Evolutionary conservation across 1,284 basidiomycete species (phyloP).

Genomic region (Cryptococcus neoformans): DNA sequence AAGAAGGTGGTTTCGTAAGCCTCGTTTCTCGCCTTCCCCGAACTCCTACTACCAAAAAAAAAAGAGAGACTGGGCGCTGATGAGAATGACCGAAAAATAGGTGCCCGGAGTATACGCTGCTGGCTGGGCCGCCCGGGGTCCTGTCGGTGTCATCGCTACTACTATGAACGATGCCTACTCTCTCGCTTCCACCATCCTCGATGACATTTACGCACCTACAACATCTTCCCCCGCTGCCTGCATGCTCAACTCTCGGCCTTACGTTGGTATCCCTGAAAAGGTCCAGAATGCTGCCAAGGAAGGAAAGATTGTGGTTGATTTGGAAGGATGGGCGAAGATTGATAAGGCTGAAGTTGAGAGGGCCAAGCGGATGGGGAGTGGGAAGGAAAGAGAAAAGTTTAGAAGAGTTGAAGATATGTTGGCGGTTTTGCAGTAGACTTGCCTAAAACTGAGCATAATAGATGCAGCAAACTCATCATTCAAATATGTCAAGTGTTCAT

Average conservation of each 20-base stretch:
- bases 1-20: constrained; percentile 38
- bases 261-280: constrained; percentile 26
- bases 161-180: constrained; percentile 93
- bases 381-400: constrained; percentile 45
- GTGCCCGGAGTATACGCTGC: constrained; percentile 76
- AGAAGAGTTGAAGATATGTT: constrained; percentile 60
- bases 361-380: constrained; percentile 20
- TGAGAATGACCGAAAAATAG: constrained; percentile 12
- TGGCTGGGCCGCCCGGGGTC: constrained; percentile 91
- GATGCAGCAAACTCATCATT: too few relatives aligned
- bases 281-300: constrained; percentile 15
- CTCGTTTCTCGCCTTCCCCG: too few relatives aligned
- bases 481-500: not conserved
- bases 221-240: constrained; percentile 2
- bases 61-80: too few relatives aligned
- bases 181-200: constrained; percentile 35
- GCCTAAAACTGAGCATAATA: not conserved
- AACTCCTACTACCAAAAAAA: not conserved
- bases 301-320: constrained; percentile 30
- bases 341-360: constrained; percentile 32
- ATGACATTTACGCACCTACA: constrained; percentile 27
- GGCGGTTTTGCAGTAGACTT: constrained; percentile 25
- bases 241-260: constrained; percentile 11
- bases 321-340: constrained; percentile 40
- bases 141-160: constrained; percentile 84